Percentiles rank a stretch among this genome's conserved stretches.
Conservation (phyloP, 257 asterid genomes). For the Rubia yunnanensis region DNA sequence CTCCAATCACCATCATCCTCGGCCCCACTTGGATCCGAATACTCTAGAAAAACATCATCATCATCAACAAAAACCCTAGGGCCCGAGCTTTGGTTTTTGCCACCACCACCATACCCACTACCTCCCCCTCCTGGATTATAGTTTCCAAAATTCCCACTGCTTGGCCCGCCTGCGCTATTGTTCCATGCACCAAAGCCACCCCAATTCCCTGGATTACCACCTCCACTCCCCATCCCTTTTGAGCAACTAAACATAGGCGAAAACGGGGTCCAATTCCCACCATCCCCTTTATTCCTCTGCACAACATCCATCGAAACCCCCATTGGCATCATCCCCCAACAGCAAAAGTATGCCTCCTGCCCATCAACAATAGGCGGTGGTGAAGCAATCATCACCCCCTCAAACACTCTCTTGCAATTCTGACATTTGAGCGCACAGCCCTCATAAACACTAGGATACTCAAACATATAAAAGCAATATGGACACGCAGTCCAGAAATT, state of each 20-base stretch:
- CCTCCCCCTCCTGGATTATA: constrained; percentile 11
- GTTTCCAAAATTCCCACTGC: constrained; percentile 14
- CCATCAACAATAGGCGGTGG: constrained; percentile 68
- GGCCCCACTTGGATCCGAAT: constrained; percentile 50
- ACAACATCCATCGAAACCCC: constrained; percentile 39
- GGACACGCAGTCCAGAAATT: constrained; percentile 77
- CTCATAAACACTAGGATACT: constrained; percentile 51
- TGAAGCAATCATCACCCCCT: constrained; percentile 53
- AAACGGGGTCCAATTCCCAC: constrained; percentile 68
- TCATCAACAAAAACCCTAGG: constrained; percentile 62
- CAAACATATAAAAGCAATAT: constrained; percentile 73
- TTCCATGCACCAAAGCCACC: constrained; percentile 12
- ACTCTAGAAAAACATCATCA: constrained; percentile 55
- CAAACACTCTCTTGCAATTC: constrained; percentile 75
- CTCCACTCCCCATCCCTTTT: constrained; percentile 14
- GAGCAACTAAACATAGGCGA: constrained; percentile 69
- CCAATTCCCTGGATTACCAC: constrained; percentile 16
- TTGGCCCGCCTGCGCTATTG: constrained; percentile 13
- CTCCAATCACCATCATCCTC: constrained; percentile 66
- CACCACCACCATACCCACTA: constrained; percentile 18
- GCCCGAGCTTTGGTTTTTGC: constrained; percentile 22
- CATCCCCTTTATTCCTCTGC: constrained; percentile 28
- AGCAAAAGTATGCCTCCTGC: constrained; percentile 53
- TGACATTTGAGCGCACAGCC: constrained; percentile 72
- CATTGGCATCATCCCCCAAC: constrained; percentile 70